phyloP scores from a whole-genome alignment of 257 asterid species.

The Nicotiana attenuata region DNA sequence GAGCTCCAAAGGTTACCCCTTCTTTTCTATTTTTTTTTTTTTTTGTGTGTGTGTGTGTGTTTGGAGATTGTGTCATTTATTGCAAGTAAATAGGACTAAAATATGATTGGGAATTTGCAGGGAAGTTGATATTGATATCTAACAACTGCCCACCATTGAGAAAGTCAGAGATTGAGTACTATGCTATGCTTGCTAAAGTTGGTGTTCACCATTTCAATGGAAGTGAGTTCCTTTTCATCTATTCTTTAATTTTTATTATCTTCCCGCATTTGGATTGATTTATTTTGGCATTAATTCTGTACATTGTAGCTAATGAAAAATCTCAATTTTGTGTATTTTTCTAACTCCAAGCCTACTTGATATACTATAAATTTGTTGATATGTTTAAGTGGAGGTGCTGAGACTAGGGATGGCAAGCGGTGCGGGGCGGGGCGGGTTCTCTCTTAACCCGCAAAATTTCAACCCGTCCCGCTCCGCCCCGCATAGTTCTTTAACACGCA shows the following conservation, averaged over 20 bases:
- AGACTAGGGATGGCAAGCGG: too few species aligned
- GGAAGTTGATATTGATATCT: slow-evolving; percentile 72
- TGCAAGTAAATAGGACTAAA: not conserved
- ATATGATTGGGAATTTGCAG: slow-evolving; percentile 20
- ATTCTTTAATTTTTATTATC: not conserved
- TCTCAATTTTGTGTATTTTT: not conserved
- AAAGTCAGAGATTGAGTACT: slow-evolving; percentile 86
- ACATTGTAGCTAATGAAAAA: not conserved
- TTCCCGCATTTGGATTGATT: not conserved
- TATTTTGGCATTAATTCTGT: not conserved
- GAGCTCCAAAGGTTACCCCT: slow-evolving; percentile 51
- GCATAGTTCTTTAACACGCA: too few species aligned
- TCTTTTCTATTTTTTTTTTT: not conserved
- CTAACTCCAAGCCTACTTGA: not conserved
- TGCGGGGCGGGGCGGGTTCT: too few species aligned
- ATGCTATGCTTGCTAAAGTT: slow-evolving; percentile 82
- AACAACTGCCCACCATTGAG: slow-evolving; percentile 83
- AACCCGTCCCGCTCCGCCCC: too few species aligned
- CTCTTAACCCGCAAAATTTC: too few species aligned
- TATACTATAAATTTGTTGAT: not conserved
- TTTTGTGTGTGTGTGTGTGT: not conserved
- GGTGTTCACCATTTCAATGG: slow-evolving; percentile 82
- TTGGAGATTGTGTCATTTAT: not conserved
- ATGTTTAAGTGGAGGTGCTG: not conserved
- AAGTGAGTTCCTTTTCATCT: slow-evolving; percentile 36